Percentiles rank a stretch among this genome's conserved stretches.
Evolutionary conservation across 352 stramenopile genomes (phyloP).

Genomic region (Phytopythium montanum): DNA sequence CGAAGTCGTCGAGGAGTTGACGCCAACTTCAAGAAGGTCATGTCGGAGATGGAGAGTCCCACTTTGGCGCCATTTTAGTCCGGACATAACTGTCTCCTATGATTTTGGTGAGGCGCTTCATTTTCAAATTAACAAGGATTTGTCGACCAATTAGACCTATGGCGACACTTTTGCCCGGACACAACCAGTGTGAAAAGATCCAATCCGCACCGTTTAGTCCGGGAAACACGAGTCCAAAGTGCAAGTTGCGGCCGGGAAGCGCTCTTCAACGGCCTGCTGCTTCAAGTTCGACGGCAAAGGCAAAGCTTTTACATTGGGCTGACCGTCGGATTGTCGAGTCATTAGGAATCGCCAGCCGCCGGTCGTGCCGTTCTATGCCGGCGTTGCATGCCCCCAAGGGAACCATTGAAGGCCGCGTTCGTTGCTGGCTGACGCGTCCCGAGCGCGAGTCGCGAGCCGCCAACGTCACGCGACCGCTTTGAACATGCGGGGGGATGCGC

Average conservation of each 20-base stretch:
- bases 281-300: neutral
- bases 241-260: neutral
- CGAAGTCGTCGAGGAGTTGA: neutral
- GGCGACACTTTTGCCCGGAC: neutral
- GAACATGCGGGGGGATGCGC: slow-evolving; percentile 7
- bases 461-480: slow-evolving; percentile 7
- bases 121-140: neutral
- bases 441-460: neutral
- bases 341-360: neutral
- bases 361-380: too few species aligned
- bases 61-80: neutral
- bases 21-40: slow-evolving; percentile 2
- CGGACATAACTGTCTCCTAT: neutral
- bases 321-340: neutral
- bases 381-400: neutral
- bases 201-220: neutral
- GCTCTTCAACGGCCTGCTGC: neutral
- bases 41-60: neutral
- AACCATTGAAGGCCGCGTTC: too few species aligned
- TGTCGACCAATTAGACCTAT: neutral
- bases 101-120: neutral
- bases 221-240: neutral
- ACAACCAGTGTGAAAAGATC: neutral
- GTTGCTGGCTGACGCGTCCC: neutral
- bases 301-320: neutral